A percentile compares a stretch with the other conserved stretches of the same genome.
phyloP scores from a whole-genome alignment of 2,329 filamentous ascomycete species.

The Claviceps sorghi region DNA sequence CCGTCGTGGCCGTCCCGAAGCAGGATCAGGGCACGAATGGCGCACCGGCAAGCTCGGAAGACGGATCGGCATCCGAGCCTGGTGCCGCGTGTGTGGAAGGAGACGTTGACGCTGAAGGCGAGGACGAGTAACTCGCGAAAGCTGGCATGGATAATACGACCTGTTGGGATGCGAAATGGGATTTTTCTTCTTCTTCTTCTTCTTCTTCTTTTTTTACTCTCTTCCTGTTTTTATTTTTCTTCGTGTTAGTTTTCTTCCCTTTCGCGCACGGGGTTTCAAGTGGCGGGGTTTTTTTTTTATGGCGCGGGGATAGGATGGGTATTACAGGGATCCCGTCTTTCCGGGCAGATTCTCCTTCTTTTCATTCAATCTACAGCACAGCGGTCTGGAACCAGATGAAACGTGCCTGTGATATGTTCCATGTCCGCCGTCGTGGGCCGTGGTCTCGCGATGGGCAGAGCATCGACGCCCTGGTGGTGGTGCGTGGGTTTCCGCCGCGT shows the following conservation, averaged over 20 bases:
- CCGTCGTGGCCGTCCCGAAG: conserved; percentile 13
- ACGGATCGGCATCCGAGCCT: not conserved
- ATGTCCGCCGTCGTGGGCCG: no score
- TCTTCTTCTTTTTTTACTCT: not conserved
- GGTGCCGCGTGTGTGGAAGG: not conserved
- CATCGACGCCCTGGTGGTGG: no score
- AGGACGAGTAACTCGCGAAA: not conserved
- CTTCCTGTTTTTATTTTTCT: not conserved
- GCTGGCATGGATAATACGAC: not conserved
- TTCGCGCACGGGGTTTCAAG: no score
- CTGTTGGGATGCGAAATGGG: not conserved
- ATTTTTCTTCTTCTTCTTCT: not conserved
- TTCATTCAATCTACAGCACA: no score
- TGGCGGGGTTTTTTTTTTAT: no score
- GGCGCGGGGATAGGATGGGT: no score
- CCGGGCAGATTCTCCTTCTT: no score
- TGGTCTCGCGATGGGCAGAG: no score
- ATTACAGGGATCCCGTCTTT: no score
- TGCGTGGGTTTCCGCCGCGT: no score
- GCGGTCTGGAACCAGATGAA: no score
- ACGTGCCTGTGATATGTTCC: no score
- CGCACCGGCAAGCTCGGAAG: conserved; percentile 3
- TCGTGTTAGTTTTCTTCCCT: not conserved
- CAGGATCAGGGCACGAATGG: conserved; percentile 9
- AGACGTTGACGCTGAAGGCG: not conserved